Base-by-base conservation (phyloP, 163 green algal genomes). In the Coccomyxa subellipsoidea region DNA sequence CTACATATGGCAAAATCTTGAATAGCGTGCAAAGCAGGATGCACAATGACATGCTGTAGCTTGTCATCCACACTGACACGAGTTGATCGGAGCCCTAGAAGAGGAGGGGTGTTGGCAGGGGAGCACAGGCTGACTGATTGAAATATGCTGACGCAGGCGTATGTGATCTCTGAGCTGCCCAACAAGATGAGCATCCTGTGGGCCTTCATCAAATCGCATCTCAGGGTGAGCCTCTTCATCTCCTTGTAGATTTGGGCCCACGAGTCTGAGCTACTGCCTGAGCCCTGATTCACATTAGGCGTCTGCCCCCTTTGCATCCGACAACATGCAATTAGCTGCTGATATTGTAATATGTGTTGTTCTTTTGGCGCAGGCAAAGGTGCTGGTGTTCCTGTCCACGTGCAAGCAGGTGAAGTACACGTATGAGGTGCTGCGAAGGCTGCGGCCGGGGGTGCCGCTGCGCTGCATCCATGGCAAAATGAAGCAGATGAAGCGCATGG, bases 341-440 rank as follows among this genome's bases (percentile, higher is more conserved):
- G n/a, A n/a, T n/a, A n/a, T n/a, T n/a, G n/a, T n/a, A n/a, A n/a
- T n/a, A n/a, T n/a, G n/a, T n/a, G n/a, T n/a, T n/a, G 47, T 59
- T 59, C 18, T 76, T 1, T 73, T 8, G 38, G 21, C 54, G 70
- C 82, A 84, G 72, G 59, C 79, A 79, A 90, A 91, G 83, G 83
- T 87, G 31, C 95, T 99, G 66, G 88, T 99, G 7, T 99, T 99
- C 84, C 82, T 99, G 7, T 96, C 92, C 40, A 98, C 94, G 2
- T 99, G 97, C 94, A 99, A 99, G 88, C 91, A 98, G 88, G 94
- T 97, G 2, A 91, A 92, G 12, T 97, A 97, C 85, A 84, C 95
- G 34, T 91, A 94, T 39, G 94, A 97, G 84, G 90, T 91, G 4
- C 95, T 98, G 80, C 87, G 89, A 34, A 92, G 91, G 84, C 93